These are phyloP conservation scores for Rhexocercosporidium sp. DNA, from an alignment of 2,329 filamentous ascomycete species.

Conservation along the genomic window DNA sequence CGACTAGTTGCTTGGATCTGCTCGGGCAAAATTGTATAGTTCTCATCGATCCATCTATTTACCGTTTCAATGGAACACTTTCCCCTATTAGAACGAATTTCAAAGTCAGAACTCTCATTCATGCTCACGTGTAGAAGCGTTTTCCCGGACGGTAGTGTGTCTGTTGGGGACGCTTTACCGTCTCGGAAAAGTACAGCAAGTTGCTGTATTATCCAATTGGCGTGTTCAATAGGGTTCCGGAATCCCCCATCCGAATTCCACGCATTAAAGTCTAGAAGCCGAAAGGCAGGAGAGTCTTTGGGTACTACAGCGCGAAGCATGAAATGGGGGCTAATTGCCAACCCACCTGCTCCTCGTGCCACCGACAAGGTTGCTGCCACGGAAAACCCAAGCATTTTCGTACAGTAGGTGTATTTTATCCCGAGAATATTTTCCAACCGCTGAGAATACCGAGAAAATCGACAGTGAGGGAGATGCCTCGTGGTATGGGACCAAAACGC, in stretches of 20 bases:
- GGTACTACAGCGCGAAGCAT: neutral
- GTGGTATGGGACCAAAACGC: neutral
- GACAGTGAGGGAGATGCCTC: neutral
- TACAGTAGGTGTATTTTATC: neutral
- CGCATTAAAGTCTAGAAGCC: neutral
- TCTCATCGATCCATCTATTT: neutral
- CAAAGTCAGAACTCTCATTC: neutral
- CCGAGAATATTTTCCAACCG: neutral
- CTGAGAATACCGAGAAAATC: neutral
- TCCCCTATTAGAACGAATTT: neutral
- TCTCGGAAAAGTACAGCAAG: neutral
- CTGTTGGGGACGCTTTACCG: neutral
- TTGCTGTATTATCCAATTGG: neutral
- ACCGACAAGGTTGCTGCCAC: neutral
- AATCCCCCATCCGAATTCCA: neutral
- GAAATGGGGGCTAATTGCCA: neutral
- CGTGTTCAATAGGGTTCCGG: too few relatives aligned
- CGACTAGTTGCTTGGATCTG: neutral
- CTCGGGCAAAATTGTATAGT: too few relatives aligned
- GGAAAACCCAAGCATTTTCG: neutral
- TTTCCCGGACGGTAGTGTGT: neutral
- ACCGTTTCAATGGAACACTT: neutral
- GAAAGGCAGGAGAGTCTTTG: neutral
- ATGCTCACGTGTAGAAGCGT: neutral
- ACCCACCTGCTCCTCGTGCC: neutral